Evolutionary conservation across 1,284 basidiomycete species (phyloP).

Genomic region (Cutaneotrichosporon arboriforme): DNA sequence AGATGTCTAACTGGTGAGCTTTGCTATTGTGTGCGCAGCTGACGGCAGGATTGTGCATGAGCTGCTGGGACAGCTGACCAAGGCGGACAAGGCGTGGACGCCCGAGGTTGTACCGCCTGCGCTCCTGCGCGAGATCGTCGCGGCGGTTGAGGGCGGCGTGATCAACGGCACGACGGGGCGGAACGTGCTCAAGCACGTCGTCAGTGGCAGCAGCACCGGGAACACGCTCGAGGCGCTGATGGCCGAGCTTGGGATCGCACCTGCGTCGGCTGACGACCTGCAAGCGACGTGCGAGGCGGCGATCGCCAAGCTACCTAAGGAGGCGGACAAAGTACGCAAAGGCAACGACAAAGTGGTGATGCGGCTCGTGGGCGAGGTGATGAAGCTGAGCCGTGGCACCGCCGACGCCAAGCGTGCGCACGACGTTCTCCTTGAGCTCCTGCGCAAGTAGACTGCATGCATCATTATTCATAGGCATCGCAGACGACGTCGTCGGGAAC

Average conservation of each 20-base stretch:
- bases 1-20: slow-evolving; percentile 74
- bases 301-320: slow-evolving; percentile 63
- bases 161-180: slow-evolving; percentile 59
- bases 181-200: slow-evolving; percentile 56
- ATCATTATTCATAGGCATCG: not conserved
- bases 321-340: slow-evolving; percentile 61
- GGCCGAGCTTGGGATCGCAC: slow-evolving; percentile 25
- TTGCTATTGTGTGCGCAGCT: not conserved
- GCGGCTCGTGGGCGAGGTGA: slow-evolving; percentile 81
- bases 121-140: slow-evolving; percentile 71
- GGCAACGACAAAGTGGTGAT: slow-evolving; percentile 80
- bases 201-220: slow-evolving; percentile 33
- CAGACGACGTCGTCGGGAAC: not conserved
- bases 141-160: slow-evolving; percentile 61
- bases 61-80: slow-evolving; percentile 67
- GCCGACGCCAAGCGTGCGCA: slow-evolving; percentile 57
- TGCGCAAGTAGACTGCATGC: slow-evolving; percentile 13
- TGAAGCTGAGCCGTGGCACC: slow-evolving; percentile 73
- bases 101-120: slow-evolving; percentile 58
- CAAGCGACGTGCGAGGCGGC: slow-evolving; percentile 57
- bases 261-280: slow-evolving; percentile 42
- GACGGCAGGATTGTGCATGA: slow-evolving; percentile 74
- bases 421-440: slow-evolving; percentile 34
- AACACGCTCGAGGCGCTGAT: slow-evolving; percentile 50
- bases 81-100: slow-evolving; percentile 58